Conservation (phyloP, 768 basidiomycete genomes). For the Lactifluus volemus region DNA sequence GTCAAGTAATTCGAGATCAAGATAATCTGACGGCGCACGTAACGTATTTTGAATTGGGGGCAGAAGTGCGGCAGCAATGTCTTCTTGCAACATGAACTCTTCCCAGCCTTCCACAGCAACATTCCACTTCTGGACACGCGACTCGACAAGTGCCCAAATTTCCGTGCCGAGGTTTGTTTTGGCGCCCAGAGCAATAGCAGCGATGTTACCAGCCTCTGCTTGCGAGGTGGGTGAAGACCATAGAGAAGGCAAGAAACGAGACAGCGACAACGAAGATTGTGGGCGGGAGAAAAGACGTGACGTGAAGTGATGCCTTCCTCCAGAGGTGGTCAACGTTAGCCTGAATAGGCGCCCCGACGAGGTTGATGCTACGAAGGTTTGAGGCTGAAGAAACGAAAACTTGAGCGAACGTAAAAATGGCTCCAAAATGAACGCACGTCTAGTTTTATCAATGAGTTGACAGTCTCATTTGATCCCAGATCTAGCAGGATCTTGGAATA, state of each 20-base stretch:
- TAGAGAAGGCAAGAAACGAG: constrained; percentile 35
- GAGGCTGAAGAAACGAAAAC: constrained; percentile 32
- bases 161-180: constrained; percentile 40
- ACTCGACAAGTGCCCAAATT: constrained; percentile 63
- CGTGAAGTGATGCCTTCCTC: constrained; percentile 57
- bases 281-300: constrained; percentile 53
- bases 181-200: constrained; percentile 47
- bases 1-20: constrained; percentile 72
- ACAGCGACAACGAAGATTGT: constrained; percentile 35
- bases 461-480: constrained; percentile 45
- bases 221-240: constrained; percentile 35
- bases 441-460: constrained; percentile 58
- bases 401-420: constrained; percentile 8
- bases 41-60: constrained; percentile 40
- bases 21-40: constrained; percentile 30
- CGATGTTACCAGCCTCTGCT: constrained; percentile 52
- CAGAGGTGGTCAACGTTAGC: constrained; percentile 52
- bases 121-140: constrained; percentile 62
- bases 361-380: constrained; percentile 62
- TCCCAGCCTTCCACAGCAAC: constrained; percentile 64
- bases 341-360: constrained; percentile 59
- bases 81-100: constrained; percentile 47
- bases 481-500: constrained; percentile 43
- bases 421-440: constrained; percentile 38
- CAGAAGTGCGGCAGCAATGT: constrained; percentile 42